These are phyloP conservation scores for Hawksworthiomyces lignivorus DNA, from an alignment of 2,329 filamentous ascomycete genomes.

Conservation along the genomic window DNA sequence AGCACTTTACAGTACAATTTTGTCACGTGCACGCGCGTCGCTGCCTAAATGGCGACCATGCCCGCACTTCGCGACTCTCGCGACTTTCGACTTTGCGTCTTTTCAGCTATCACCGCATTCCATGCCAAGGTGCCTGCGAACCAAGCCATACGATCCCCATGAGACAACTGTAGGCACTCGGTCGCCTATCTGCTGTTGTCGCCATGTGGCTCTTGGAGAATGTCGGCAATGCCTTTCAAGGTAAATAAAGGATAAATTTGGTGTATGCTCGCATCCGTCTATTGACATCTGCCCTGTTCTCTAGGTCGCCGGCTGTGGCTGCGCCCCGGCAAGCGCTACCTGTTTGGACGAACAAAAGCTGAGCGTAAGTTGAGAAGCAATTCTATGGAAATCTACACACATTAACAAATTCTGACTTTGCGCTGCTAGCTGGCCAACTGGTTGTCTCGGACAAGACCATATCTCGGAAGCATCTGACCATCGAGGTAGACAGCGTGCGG, in stretches of 20 bases:
- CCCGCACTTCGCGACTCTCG: background rate
- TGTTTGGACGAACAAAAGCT: slow-evolving; percentile 71
- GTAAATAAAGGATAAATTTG: slow-evolving; percentile 17
- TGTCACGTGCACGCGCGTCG: slow-evolving; percentile 12
- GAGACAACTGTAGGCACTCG: background rate
- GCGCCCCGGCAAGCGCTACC: slow-evolving; percentile 73
- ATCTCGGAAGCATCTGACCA: slow-evolving; percentile 78
- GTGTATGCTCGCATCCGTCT: slow-evolving; percentile 8
- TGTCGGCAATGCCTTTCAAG: slow-evolving; percentile 44
- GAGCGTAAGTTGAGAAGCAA: slow-evolving; percentile 41
- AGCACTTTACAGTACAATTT: too few species aligned
- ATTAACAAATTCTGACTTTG: background rate
- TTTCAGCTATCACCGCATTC: background rate
- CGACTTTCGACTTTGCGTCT: background rate
- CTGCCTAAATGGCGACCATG: slow-evolving; percentile 1
- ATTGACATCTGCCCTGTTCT: background rate
- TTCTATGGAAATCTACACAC: too few species aligned
- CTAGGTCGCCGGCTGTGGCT: slow-evolving; percentile 72
- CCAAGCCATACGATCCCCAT: background rate
- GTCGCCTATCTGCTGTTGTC: background rate
- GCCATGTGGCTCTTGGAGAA: slow-evolving; percentile 60
- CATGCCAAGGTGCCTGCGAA: background rate
- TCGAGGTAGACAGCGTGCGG: slow-evolving; percentile 60
- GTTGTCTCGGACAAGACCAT: slow-evolving; percentile 74
- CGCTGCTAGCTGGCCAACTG: slow-evolving; percentile 49